phyloP scores from a whole-genome alignment of 208 protist genomes.

The Blastocrithidia nonstop region DNA sequence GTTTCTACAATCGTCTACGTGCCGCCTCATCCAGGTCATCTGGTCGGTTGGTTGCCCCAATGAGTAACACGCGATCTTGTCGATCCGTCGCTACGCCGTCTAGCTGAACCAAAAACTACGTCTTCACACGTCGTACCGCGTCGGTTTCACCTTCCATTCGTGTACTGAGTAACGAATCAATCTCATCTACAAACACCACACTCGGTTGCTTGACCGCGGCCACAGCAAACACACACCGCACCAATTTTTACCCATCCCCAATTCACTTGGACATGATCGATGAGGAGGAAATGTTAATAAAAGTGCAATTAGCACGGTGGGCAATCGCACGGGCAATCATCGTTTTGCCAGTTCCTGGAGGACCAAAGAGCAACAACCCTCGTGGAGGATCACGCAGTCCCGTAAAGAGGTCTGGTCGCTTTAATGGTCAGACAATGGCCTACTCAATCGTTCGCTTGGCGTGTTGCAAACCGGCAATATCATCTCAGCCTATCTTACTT shows the following conservation, averaged over 20 bases:
- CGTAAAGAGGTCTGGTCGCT: constrained; percentile 58
- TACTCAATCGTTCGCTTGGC: constrained; percentile 72
- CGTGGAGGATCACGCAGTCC: constrained; percentile 71
- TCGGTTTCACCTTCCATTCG: constrained; percentile 74
- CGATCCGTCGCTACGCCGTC: constrained; percentile 66
- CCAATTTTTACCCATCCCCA: constrained; percentile 85
- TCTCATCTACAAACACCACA: constrained; percentile 91
- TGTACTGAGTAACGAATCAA: constrained; percentile 85
- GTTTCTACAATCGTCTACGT: constrained; percentile 77
- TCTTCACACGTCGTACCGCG: constrained; percentile 94
- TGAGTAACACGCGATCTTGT: constrained; percentile 72
- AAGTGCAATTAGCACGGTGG: constrained; percentile 49
- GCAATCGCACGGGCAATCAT: constrained; percentile 86
- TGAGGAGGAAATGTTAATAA: constrained; percentile 83
- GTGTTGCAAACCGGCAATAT: constrained; percentile 63
- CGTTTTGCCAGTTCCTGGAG: constrained; percentile 87
- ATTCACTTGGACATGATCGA: constrained; percentile 84
- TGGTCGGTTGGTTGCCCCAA: constrained; percentile 83
- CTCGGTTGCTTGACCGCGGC: constrained; percentile 67
- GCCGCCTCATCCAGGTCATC: constrained; percentile 85
- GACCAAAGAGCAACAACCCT: constrained; percentile 81
- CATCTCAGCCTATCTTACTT: constrained; percentile 42
- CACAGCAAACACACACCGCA: constrained; percentile 81
- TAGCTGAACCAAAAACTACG: constrained; percentile 98
- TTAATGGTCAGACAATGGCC: constrained; percentile 67